These are phyloP conservation scores for Paramecium sexaurelia DNA, from an alignment of 73 alveolate species.

Conservation along the genomic window DNA sequence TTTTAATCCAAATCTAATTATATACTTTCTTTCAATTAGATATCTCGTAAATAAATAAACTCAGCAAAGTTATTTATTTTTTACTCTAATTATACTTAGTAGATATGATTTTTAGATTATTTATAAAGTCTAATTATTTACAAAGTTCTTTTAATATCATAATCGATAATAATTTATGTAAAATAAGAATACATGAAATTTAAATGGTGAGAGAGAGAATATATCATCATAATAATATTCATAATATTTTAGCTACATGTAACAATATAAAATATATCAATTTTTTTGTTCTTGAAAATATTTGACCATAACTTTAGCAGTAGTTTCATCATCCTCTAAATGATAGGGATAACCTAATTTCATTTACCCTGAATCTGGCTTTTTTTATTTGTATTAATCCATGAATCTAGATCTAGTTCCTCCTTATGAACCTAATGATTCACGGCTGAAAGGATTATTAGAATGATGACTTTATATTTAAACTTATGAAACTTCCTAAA, in stretches of 20 bases:
- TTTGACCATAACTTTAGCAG: neutral
- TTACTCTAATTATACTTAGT: too few species aligned
- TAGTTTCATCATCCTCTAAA: constrained; percentile 47
- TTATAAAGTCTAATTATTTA: too few species aligned
- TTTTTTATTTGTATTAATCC: constrained; percentile 24
- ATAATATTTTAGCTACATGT: neutral
- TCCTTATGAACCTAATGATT: constrained; percentile 5
- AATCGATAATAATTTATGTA: neutral
- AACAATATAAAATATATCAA: neutral
- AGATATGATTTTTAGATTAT: too few species aligned
- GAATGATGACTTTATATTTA: neutral
- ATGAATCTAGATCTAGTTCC: constrained; percentile 28
- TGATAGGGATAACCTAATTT: constrained; percentile 56
- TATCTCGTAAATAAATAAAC: too few species aligned
- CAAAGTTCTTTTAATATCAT: too few species aligned
- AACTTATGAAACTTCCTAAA: constrained; percentile 19
- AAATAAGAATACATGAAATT: too few species aligned
- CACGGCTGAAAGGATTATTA: neutral
- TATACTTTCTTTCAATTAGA: too few species aligned
- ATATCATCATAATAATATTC: neutral
- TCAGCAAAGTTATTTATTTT: too few species aligned
- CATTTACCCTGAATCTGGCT: neutral
- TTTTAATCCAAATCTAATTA: too few species aligned
- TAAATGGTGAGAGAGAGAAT: too few species aligned
- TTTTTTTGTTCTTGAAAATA: constrained; percentile 1